Base-by-base conservation (phyloP, 108 stramenopile genomes). In the Mediolabrus comicus region DNA sequence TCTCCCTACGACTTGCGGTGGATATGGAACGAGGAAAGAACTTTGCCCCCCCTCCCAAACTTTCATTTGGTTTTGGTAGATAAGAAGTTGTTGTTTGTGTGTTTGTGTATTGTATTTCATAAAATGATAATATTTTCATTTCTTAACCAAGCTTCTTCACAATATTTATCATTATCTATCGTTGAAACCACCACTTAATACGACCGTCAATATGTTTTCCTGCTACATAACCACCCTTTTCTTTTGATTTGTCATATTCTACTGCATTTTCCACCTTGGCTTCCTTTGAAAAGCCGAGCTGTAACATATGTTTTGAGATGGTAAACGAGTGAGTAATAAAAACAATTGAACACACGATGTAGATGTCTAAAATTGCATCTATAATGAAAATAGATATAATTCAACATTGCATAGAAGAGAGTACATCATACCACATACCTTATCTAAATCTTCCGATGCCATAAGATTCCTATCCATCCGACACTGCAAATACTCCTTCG, bases 401-500 rank as follows among this genome's bases (percentile, higher is more conserved):
- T n/a, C n/a, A n/a, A n/a, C n/a, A n/a, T n/a, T n/a, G n/a, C n/a
- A n/a, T 29, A 24, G 32, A 41, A 39, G 3, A 32, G 3, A 35
- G 13, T 55, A 7, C 16, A 24, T n/a, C n/a, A 19, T 3, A 2
- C 0, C 33, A 29, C 54, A 34, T 63, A 85, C 81, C 84, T 84
- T 49, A 61, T 91, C 87, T 53, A 94, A 65, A 85, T 94, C 85
- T 67, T 94, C 92, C 52, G 79, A 59, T 30, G 90, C 85, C 94
- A 95, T 95, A 9, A 95, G 76, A 41, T 81, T 52, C 6, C 82
- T 67, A 67, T 94, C 87, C 91, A 95, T 94, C 34, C 95, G 77
- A 76, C 95, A 96, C 82, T 93, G 84, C 57, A 96, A 78, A 72
- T 96, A 96, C 1, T 83, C 81, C 59, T 84, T 85, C 5, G 87